Evolutionary conservation across 805 yeast genomes (phyloP).

Genomic region (Cephaloascus albidus): DNA sequence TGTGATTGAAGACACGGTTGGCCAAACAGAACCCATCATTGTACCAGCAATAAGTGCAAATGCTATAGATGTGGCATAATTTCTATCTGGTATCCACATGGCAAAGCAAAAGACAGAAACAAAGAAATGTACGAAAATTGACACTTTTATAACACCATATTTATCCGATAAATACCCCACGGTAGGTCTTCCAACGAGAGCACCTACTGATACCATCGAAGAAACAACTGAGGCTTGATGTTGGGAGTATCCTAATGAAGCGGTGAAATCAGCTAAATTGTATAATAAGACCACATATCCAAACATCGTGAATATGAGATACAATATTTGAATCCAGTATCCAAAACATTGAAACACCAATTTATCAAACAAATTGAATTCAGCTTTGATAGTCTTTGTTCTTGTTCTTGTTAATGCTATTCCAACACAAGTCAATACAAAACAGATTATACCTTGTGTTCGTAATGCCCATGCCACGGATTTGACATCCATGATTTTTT

Average conservation of each 20-base stretch:
- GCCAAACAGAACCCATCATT: slow-evolving; percentile 55
- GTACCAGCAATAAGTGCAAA: slow-evolving; percentile 46
- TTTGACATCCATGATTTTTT: slow-evolving; percentile 16
- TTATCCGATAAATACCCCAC: slow-evolving; percentile 21
- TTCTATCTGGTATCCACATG: slow-evolving; percentile 45
- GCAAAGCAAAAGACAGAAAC: slow-evolving; percentile 21
- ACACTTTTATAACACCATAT: slow-evolving; percentile 20
- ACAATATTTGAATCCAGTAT: slow-evolving; percentile 16
- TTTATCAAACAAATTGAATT: slow-evolving; percentile 16
- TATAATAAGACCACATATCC: slow-evolving; percentile 27
- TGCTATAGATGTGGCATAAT: slow-evolving; percentile 43
- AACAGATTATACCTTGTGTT: slow-evolving; percentile 18
- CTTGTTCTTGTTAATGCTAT: neutral
- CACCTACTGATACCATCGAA: slow-evolving; percentile 25
- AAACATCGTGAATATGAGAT: slow-evolving; percentile 21
- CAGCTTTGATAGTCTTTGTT: slow-evolving; percentile 9
- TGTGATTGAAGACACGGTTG: slow-evolving; percentile 40
- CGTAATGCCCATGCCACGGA: slow-evolving; percentile 27
- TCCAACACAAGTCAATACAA: neutral
- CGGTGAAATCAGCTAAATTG: slow-evolving; percentile 24
- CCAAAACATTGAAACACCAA: slow-evolving; percentile 11
- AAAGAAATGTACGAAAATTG: slow-evolving; percentile 13
- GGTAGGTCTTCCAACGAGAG: slow-evolving; percentile 22
- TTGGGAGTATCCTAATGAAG: slow-evolving; percentile 23
- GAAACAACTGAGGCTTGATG: slow-evolving; percentile 25